Base-by-base conservation (phyloP, 176 grass and related monocot genomes). In the Zea mays region DNA sequence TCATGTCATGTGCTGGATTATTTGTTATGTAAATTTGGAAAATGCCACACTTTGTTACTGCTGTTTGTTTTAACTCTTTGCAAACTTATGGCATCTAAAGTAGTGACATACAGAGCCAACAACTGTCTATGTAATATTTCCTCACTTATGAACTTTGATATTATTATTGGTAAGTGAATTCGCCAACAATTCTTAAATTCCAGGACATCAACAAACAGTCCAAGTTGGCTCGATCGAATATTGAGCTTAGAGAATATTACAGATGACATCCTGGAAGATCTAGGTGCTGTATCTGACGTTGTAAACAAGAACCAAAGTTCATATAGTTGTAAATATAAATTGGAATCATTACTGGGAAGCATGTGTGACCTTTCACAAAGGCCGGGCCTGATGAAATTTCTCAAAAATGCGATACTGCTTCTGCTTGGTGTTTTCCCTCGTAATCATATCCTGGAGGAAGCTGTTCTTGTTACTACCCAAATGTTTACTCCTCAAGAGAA, bases 141-240 rank as follows among this genome's bases (percentile, higher is more conserved):
- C 42, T 10, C 33, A 3, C 50, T 43, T 50, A 20, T 55, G 15
- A 57, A 41, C 55, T 79, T 50, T 83, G 34, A 36, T 68, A 67
- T 67, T 7, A 40, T 36, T 44, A 34, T 46, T 12, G 77, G 8
- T 50, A 33, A 49, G 10, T 38, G 57, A 57, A 11, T 74, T 88
- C 46, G 62, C 7, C 0, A 39, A 14, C 0, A 17, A 45, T 83
- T 71, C 58, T 80, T 81, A 65, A 16, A 65, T 75, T 79, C 62
- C 81, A 97, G 94, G 94, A 76, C 79, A 11, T 92, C 82, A 51
- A 97, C 91, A 76, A 97, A 97, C 73, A 88, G 82, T 87, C 84
- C 84, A 44, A 97, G 84, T 84, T 97, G 91, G 94, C 75, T 86
- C 51, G 85, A 97, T 79, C 85, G 77, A 84, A 88, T 92, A 72